Conservation (phyloP, 257 asterid species). For the Ilex aquifolium region DNA sequence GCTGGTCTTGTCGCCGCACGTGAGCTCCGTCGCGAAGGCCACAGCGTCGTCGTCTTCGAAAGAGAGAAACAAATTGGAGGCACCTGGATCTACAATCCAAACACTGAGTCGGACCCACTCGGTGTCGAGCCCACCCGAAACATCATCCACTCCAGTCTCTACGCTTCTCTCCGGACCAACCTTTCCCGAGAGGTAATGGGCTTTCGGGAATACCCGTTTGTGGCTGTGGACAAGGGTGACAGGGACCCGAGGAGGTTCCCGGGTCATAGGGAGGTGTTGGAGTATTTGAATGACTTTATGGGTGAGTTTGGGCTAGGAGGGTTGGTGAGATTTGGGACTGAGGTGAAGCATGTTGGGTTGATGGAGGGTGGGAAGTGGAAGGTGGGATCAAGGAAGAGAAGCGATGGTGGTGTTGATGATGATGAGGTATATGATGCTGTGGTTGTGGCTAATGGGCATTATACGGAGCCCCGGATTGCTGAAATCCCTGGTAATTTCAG, state of each 20-base stretch:
- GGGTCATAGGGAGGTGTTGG: slow-evolving; percentile 65
- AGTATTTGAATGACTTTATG: slow-evolving; percentile 64
- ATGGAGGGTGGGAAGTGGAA: slow-evolving; percentile 57
- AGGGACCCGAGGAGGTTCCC: slow-evolving; percentile 85
- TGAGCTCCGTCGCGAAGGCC: slow-evolving; percentile 80
- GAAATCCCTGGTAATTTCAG: slow-evolving; percentile 59
- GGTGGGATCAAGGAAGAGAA: slow-evolving; percentile 37
- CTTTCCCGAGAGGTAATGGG: slow-evolving; percentile 90
- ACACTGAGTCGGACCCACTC: slow-evolving; percentile 55
- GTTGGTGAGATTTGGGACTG: slow-evolving; percentile 68
- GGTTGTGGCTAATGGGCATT: slow-evolving; percentile 84
- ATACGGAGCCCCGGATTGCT: slow-evolving; percentile 75
- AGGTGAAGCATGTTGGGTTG: slow-evolving; percentile 52
- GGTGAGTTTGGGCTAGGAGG: slow-evolving; percentile 51
- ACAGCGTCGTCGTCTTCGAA: slow-evolving; percentile 73
- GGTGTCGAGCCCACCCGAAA: slow-evolving; percentile 56
- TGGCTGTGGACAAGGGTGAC: slow-evolving; percentile 28
- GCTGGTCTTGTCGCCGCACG: slow-evolving; percentile 83
- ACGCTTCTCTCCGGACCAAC: slow-evolving; percentile 83
- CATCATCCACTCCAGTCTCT: slow-evolving; percentile 66
- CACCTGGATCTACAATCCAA: slow-evolving; percentile 76
- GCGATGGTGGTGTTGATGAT: slow-evolving; percentile 20
- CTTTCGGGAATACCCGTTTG: slow-evolving; percentile 69
- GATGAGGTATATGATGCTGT: slow-evolving; percentile 81
- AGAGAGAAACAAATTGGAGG: slow-evolving; percentile 62